Conservation (phyloP, 176 grass and related monocot genomes). For the Aegilops umbellulata region DNA sequence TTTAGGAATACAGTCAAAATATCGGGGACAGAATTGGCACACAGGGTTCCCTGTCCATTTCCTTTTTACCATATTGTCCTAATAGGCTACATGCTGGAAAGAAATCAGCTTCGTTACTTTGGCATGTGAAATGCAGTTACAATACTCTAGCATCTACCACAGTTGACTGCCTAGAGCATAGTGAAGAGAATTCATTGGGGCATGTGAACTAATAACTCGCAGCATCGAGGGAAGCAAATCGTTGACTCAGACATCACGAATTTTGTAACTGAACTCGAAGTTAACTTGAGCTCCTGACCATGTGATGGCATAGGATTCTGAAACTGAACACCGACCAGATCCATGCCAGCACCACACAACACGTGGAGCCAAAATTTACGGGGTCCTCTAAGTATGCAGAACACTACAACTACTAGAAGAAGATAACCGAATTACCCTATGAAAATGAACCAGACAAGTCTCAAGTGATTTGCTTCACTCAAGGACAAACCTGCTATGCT, state of each 20-base stretch:
- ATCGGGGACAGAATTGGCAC: too few relatives aligned
- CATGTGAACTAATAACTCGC: slow-evolving; percentile 17
- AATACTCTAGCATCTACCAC: not conserved
- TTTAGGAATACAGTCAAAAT: too few relatives aligned
- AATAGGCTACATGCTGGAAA: not conserved
- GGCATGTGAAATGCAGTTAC: not conserved
- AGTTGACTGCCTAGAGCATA: slow-evolving; percentile 24
- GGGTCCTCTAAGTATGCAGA: not conserved
- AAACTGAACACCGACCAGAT: slow-evolving; percentile 10
- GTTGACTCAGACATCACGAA: too few relatives aligned
- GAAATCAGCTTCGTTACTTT: not conserved
- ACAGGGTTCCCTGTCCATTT: too few relatives aligned
- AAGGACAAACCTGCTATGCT: too few relatives aligned
- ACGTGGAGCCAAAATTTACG: not conserved
- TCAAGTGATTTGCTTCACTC: too few relatives aligned
- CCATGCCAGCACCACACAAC: not conserved
- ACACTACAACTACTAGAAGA: not conserved
- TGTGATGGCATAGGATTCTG: slow-evolving; percentile 6
- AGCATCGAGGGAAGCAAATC: slow-evolving; percentile 30
- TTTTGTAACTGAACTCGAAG: not conserved
- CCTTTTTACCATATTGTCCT: too few relatives aligned
- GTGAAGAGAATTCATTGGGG: slow-evolving; percentile 17
- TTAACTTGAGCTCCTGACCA: not conserved
- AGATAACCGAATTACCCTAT: not conserved
- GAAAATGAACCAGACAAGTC: too few relatives aligned